Base-by-base conservation (phyloP, 768 basidiomycete genomes). In the Tulasnella sp. region DNA sequence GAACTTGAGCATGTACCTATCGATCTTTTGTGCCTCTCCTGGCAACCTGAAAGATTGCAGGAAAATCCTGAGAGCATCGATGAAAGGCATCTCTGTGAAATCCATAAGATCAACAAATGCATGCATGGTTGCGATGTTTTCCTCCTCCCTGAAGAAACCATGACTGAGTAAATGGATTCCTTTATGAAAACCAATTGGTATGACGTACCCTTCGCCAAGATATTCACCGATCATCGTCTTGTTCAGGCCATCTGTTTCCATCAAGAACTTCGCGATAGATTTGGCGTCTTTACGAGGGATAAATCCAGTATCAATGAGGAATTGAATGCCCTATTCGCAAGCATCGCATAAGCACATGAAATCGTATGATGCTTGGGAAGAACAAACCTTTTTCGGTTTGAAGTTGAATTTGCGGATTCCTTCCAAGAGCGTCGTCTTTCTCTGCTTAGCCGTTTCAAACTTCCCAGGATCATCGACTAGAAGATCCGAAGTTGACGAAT, bases 181-280 rank as follows among this genome's bases (percentile, higher is more conserved):
- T 28, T 15, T 8, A 34, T 45, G 34, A 20, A 20, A 8, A 24
- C 19, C 12, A 45, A 22, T 15, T n/a, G 37, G 33, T 4, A 1
- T 6, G 8, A 71, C 80, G 63, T 54, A 96, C 92, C 81, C 91
- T 73, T 98, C 95, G 32, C 95, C 95, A 4, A 99, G 71, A 65
- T 95, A 98, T 70, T 99, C 95, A 53, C 95, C 95, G 55, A 99
- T 92, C 80, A 89, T 86, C 7, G 82, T 74, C 65, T 99, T 99
- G 65, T 78, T 92, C 39, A 99, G 70, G 2, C 95, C 95, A 63
- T 98, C 93, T 2, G 89, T 89, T 28, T 75, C 72, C 20, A 89
- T 71, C 34, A 99, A 68, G 69, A 99, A 98, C 15, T 66, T 66
- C 0, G 93, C 93, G 51, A 99, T 74, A 58, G 88, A 84, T 44